Evolutionary conservation across 2,329 filamentous ascomycete species (phyloP).

Genomic region (Leptographium lundbergii): DNA sequence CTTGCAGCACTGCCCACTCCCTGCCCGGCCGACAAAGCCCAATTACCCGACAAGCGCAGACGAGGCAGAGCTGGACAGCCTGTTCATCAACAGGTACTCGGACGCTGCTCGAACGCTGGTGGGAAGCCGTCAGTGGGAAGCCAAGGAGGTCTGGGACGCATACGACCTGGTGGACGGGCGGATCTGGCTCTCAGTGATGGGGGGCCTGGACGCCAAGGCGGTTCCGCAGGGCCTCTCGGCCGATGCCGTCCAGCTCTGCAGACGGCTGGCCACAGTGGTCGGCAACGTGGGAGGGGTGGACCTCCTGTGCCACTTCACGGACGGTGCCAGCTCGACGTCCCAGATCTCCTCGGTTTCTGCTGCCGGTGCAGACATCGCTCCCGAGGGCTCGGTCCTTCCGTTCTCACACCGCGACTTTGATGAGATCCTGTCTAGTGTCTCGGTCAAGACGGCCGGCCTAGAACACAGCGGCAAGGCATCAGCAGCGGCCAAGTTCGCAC

Average conservation of each 20-base stretch:
- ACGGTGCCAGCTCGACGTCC: not conserved
- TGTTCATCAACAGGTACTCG: not conserved
- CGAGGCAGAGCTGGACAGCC: not conserved
- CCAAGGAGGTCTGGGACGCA: constrained; percentile 10
- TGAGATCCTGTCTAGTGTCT: not conserved
- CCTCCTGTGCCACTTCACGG: no score
- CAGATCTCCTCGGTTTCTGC: no score
- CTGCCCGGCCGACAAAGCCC: not conserved
- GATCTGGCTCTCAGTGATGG: constrained; percentile 5
- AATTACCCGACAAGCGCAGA: not conserved
- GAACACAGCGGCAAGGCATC: not conserved
- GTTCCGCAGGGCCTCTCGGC: not conserved
- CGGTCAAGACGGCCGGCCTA: not conserved
- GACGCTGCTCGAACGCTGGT: not conserved
- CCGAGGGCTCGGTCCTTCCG: not conserved
- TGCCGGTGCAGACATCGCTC: no score
- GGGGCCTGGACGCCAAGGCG: not conserved
- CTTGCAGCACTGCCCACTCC: not conserved
- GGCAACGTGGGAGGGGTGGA: not conserved
- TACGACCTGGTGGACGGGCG: constrained; percentile 16
- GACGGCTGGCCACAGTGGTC: not conserved
- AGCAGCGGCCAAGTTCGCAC: not conserved
- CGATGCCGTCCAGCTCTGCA: not conserved
- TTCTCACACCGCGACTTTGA: not conserved
- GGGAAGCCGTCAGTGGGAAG: not conserved